Evolutionary conservation across 345 rosid genomes (phyloP).

Genomic region (Boechera stricta): DNA sequence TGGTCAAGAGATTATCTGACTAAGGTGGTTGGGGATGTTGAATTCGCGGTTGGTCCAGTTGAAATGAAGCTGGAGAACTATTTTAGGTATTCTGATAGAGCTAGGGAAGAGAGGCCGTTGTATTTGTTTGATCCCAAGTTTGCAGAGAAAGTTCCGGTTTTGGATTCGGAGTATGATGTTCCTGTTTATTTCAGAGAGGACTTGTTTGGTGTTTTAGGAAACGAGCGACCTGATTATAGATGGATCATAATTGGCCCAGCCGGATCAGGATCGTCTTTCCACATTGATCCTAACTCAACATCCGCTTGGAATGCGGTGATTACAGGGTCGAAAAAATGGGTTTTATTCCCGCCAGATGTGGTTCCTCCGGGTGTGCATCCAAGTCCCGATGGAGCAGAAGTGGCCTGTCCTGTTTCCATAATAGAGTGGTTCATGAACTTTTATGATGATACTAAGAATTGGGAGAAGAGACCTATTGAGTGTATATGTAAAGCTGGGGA

Average conservation of each 20-base stretch:
- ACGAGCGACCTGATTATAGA: slow-evolving; percentile 86
- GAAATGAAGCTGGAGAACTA: slow-evolving; percentile 82
- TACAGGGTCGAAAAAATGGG: slow-evolving; percentile 94
- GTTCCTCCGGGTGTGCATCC: slow-evolving; percentile 97
- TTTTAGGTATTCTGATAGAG: slow-evolving; percentile 72
- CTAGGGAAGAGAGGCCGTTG: slow-evolving; percentile 89
- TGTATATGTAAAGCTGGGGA: slow-evolving; percentile 96
- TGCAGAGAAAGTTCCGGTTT: slow-evolving; percentile 68
- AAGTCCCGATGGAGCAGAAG: slow-evolving; percentile 96
- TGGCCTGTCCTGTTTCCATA: slow-evolving; percentile 95
- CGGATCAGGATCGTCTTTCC: slow-evolving; percentile 96
- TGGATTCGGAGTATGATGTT: slow-evolving; percentile 77
- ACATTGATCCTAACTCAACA: slow-evolving; percentile 98
- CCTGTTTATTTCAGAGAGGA: slow-evolving; percentile 87
- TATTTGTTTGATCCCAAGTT: slow-evolving; percentile 95
- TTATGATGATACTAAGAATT: slow-evolving; percentile 73
- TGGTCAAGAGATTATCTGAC: slow-evolving; percentile 82
- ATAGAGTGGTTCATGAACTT: slow-evolving; percentile 99
- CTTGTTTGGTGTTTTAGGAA: slow-evolving; percentile 79
- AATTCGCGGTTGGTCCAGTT: slow-evolving; percentile 81
- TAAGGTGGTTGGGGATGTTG: slow-evolving; percentile 57
- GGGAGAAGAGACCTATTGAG: slow-evolving; percentile 82
- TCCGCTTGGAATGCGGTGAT: slow-evolving; percentile 98
- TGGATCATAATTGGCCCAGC: slow-evolving; percentile 97
- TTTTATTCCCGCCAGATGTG: slow-evolving; percentile 92